A percentile compares a stretch with the other conserved stretches of the same genome.
phyloP scores from a whole-genome alignment of 257 asterid genomes.

The Lantana camara region DNA sequence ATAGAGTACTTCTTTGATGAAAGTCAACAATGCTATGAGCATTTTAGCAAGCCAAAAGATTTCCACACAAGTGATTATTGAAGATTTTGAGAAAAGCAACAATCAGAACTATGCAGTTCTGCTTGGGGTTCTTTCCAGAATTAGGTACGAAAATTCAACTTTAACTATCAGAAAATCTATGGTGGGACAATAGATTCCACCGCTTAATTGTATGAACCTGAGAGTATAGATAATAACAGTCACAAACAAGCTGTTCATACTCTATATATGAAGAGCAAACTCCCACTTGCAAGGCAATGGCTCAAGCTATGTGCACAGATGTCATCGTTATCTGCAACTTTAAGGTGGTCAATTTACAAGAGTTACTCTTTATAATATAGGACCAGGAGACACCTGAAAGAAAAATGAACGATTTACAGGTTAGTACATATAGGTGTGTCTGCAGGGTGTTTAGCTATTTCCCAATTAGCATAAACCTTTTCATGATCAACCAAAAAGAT shows the following conservation, averaged over 20 bases:
- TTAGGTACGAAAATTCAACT: not conserved
- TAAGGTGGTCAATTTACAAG: not conserved
- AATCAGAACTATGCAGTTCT: not conserved
- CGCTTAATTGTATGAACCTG: not conserved
- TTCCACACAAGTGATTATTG: not conserved
- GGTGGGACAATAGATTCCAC: not conserved
- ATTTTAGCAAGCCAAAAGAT: not conserved
- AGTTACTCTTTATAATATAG: not conserved
- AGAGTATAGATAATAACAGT: not conserved
- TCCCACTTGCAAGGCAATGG: not conserved
- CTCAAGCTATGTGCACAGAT: not conserved
- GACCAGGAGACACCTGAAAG: not conserved
- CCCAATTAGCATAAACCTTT: not conserved
- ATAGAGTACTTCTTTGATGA: not conserved
- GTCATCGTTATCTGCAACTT: not conserved
- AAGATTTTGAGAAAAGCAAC: not conserved
- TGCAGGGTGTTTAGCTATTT: not conserved
- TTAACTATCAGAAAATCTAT: not conserved
- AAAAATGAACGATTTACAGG: not conserved
- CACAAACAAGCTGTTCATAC: not conserved
- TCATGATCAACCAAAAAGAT: not conserved
- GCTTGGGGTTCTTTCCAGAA: not conserved
- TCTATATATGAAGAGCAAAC: not conserved
- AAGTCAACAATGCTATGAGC: not conserved
- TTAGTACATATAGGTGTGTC: not conserved